Conservation (phyloP, 2,329 filamentous ascomycete genomes). For the Xylaria digitata region DNA sequence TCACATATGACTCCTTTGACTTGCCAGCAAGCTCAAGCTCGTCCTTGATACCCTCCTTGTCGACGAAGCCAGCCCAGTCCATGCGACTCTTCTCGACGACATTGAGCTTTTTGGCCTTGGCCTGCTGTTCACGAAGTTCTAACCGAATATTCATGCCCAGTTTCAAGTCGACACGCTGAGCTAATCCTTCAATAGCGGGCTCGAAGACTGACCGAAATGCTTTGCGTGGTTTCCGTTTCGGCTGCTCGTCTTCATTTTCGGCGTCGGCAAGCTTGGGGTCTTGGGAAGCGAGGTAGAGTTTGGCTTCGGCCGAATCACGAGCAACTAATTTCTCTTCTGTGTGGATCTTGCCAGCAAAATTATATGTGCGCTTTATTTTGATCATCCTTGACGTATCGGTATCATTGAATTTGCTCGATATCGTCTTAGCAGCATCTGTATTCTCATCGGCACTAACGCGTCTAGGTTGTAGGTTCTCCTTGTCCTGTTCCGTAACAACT, state of each 20-base stretch:
- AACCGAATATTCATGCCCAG: slow-evolving; percentile 64
- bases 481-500: slow-evolving; percentile 40
- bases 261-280: slow-evolving; percentile 49
- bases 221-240: slow-evolving; percentile 62
- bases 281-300: slow-evolving; percentile 69
- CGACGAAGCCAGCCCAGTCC: slow-evolving; percentile 79
- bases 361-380: slow-evolving; percentile 77
- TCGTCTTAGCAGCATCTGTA: slow-evolving; percentile 33
- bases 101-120: slow-evolving; percentile 72
- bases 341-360: slow-evolving; percentile 78
- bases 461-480: slow-evolving; percentile 34
- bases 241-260: slow-evolving; percentile 47
- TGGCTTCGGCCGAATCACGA: slow-evolving; percentile 73
- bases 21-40: slow-evolving; percentile 73
- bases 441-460: slow-evolving; percentile 23
- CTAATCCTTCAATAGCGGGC: slow-evolving; percentile 59
- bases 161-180: slow-evolving; percentile 66
- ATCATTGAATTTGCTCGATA: slow-evolving; percentile 36
- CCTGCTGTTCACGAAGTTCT: slow-evolving; percentile 59
- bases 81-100: slow-evolving; percentile 78
- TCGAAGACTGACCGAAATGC: slow-evolving; percentile 73
- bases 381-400: slow-evolving; percentile 57
- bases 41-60: slow-evolving; percentile 76
- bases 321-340: slow-evolving; percentile 77
- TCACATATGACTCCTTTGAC: slow-evolving; percentile 72